These are phyloP conservation scores for Cornus controversa DNA, from an alignment of 148 eudicot genomes.

Conservation along the genomic window DNA sequence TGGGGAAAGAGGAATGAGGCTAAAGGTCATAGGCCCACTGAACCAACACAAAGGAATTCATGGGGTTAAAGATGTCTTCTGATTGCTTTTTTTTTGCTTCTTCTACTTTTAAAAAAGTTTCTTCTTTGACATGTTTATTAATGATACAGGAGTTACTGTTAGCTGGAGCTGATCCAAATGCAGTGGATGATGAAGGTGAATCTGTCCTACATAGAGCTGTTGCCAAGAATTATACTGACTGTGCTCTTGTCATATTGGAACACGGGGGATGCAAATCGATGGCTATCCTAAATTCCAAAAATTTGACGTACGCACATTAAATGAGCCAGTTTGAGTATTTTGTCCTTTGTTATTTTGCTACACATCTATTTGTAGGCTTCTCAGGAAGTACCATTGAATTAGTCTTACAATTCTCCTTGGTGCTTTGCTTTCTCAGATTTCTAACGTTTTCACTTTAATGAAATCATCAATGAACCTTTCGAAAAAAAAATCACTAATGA, in stretches of 20 bases:
- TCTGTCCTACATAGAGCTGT: slow-evolving; percentile 92
- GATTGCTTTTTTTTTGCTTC: slow-evolving; percentile 10
- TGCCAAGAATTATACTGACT: slow-evolving; percentile 84
- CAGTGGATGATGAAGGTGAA: slow-evolving; percentile 97
- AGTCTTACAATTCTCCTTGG: neutral
- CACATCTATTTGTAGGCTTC: too few species aligned
- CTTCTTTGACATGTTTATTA: slow-evolving; percentile 16
- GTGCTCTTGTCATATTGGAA: slow-evolving; percentile 90
- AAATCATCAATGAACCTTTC: too few species aligned
- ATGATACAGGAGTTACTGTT: slow-evolving; percentile 75
- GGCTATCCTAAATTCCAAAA: slow-evolving; percentile 70
- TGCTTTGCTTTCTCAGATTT: too few species aligned
- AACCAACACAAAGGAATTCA: neutral
- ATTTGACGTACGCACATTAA: slow-evolving; percentile 71
- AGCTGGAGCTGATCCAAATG: slow-evolving; percentile 99
- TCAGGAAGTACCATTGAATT: neutral
- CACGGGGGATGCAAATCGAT: slow-evolving; percentile 92
- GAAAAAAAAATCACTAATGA: too few species aligned
- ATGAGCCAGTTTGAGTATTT: neutral
- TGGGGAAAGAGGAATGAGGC: neutral
- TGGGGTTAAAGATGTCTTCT: neutral
- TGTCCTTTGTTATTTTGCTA: neutral
- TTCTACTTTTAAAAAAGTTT: neutral
- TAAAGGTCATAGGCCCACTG: slow-evolving; percentile 7
- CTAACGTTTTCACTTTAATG: neutral